These are phyloP conservation scores for Pyrus pyrifolia DNA, from an alignment of 306 rosid species.

Conservation along the genomic window DNA sequence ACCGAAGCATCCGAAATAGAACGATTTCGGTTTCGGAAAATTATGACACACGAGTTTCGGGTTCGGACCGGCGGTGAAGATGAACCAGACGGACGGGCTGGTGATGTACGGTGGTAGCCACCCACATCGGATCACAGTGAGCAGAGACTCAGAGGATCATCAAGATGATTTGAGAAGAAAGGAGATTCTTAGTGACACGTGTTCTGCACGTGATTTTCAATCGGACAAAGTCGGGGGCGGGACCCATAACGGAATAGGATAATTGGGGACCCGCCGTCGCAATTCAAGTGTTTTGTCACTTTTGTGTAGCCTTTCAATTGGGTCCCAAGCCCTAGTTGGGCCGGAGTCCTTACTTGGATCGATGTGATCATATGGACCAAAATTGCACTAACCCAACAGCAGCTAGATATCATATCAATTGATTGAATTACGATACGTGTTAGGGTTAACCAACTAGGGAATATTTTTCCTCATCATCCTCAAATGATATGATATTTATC, in stretches of 20 bases:
- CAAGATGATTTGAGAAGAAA: background rate
- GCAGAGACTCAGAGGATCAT: background rate
- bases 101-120: conserved; percentile 18
- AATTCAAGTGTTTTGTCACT: no score
- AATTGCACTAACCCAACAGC: background rate
- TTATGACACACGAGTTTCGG: background rate
- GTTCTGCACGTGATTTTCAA: background rate
- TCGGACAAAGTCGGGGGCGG: background rate
- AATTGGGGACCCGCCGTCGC: background rate
- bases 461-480: no score
- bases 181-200: background rate
- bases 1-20: background rate
- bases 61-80: background rate
- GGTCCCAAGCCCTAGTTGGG: background rate
- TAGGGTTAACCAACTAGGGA: background rate
- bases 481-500: no score
- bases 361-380: background rate
- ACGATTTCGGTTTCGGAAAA: conserved; percentile 1
- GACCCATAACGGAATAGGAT: background rate
- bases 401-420: no score
- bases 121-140: conserved; percentile 24
- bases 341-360: no score
- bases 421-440: no score
- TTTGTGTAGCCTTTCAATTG: no score
- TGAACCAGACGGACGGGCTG: conserved; percentile 7